Percentiles rank a stretch among this genome's conserved stretches.
phyloP scores from a whole-genome alignment of 345 rosid species.

The Sisymbrium altissimum region DNA sequence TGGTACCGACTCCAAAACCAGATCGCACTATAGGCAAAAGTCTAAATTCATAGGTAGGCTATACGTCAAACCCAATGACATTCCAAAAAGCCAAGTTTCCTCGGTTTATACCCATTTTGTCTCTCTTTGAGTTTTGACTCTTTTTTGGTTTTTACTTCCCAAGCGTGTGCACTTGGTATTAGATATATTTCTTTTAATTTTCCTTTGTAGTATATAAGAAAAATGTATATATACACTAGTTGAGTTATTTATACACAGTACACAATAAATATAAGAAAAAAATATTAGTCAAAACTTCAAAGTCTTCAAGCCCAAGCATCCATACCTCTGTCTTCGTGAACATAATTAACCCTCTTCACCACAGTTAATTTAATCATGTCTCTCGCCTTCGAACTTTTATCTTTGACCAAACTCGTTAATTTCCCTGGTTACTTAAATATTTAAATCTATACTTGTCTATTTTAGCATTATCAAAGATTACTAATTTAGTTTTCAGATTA shows the following conservation, averaged over 20 bases:
- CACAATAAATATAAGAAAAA: slow-evolving; percentile 2
- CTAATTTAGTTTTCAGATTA: not conserved
- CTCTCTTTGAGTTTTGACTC: slow-evolving; percentile 34
- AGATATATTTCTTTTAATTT: not conserved
- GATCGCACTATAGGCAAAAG: slow-evolving; percentile 34
- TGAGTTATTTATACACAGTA: slow-evolving; percentile 9
- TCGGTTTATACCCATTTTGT: slow-evolving; percentile 38
- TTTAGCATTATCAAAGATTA: not conserved
- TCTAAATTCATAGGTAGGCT: slow-evolving; percentile 16
- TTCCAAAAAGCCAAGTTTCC: slow-evolving; percentile 30
- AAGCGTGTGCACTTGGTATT: slow-evolving; percentile 37
- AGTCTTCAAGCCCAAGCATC: slow-evolving; percentile 37
- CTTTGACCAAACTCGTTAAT: slow-evolving; percentile 6
- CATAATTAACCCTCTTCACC: slow-evolving; percentile 17
- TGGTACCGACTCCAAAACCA: slow-evolving; percentile 34
- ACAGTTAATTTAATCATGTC: slow-evolving; percentile 13
- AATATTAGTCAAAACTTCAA: slow-evolving; percentile 28
- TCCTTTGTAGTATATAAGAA: not conserved
- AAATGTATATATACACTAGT: not conserved
- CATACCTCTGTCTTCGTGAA: slow-evolving; percentile 33
- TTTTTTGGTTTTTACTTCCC: slow-evolving; percentile 29
- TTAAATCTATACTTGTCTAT: not conserved
- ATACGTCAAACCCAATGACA: slow-evolving; percentile 18
- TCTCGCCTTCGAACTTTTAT: slow-evolving; percentile 12
- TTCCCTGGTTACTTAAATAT: not conserved